phyloP scores from a whole-genome alignment of 2,329 filamentous ascomycete species.

The Epichloe coenophiala region DNA sequence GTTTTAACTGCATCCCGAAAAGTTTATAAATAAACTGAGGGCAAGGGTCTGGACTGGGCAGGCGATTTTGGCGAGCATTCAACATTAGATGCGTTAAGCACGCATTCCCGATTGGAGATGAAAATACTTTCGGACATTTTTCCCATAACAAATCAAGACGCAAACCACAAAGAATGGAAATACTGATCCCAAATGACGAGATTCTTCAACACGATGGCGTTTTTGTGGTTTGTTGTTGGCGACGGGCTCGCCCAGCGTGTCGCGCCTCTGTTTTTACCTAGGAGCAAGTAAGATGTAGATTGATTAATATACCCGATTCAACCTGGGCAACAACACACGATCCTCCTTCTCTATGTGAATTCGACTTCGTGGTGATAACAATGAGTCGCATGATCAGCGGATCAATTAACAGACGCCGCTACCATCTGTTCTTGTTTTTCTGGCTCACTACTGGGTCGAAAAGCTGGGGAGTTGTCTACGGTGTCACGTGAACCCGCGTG shows the following conservation, averaged over 20 bases:
- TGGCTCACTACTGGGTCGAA: too few relatives aligned
- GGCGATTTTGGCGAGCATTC: constrained; percentile 23
- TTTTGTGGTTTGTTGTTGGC: constrained; percentile 2
- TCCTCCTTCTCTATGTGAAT: neutral
- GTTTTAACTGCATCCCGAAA: constrained; percentile 24
- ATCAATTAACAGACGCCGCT: too few relatives aligned
- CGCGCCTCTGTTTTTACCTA: neutral
- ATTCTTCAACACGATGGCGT: constrained; percentile 10
- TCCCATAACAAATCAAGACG: constrained; percentile 11
- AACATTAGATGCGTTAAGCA: constrained; percentile 24
- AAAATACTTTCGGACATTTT: constrained; percentile 10
- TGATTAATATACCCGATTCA: constrained; percentile 10
- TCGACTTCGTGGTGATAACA: too few relatives aligned
- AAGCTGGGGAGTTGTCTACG: neutral
- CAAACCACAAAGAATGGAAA: constrained; percentile 1
- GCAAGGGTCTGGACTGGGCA: constrained; percentile 9
- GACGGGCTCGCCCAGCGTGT: neutral
- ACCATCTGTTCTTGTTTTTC: too few relatives aligned
- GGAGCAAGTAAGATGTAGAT: constrained; percentile 5
- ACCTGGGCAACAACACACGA: constrained; percentile 6
- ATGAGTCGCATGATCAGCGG: too few relatives aligned
- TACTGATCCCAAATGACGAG: constrained; percentile 2
- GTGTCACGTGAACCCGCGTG: constrained; percentile 4
- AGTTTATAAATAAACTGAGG: constrained; percentile 16
- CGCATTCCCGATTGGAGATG: constrained; percentile 17